These are phyloP conservation scores for Fagopyrum esculentum DNA, from an alignment of 148 eudicot genomes.

Conservation along the genomic window DNA sequence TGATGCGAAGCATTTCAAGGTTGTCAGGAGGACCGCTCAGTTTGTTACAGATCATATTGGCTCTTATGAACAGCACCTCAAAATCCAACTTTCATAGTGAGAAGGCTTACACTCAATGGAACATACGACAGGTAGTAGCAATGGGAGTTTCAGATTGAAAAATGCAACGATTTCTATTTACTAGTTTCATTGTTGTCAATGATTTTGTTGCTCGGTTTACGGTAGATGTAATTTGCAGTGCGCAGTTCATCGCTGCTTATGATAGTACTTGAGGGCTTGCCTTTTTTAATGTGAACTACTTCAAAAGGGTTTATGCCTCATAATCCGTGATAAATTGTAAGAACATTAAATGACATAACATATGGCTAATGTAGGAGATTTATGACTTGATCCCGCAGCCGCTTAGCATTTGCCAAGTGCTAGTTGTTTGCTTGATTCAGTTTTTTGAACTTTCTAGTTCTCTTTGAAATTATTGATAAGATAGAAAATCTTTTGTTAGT, in stretches of 20 bases:
- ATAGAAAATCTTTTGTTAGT: neutral
- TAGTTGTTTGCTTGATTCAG: conserved; percentile 5
- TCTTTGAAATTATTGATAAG: neutral
- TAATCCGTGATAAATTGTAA: neutral
- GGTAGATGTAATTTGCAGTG: neutral
- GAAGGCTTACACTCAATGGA: conserved; percentile 68
- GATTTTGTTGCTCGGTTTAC: neutral
- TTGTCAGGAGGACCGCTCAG: conserved; percentile 36
- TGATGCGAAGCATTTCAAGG: conserved; percentile 40
- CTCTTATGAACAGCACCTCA: conserved; percentile 50
- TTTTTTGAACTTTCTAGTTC: neutral
- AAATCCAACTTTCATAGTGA: conserved; percentile 55
- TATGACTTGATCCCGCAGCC: neutral
- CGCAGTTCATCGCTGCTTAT: neutral
- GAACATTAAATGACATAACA: neutral
- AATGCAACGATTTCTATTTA: neutral
- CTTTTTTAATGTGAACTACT: neutral
- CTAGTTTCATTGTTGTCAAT: neutral
- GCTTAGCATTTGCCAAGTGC: neutral
- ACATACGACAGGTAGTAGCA: conserved; percentile 57
- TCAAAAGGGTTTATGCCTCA: neutral
- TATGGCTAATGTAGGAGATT: neutral
- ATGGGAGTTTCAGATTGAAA: conserved; percentile 6
- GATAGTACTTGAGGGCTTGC: neutral
- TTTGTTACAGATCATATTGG: conserved; percentile 55